These are phyloP conservation scores for Eimeria tenella DNA, from an alignment of 169 alveolate species.

Conservation along the genomic window DNA sequence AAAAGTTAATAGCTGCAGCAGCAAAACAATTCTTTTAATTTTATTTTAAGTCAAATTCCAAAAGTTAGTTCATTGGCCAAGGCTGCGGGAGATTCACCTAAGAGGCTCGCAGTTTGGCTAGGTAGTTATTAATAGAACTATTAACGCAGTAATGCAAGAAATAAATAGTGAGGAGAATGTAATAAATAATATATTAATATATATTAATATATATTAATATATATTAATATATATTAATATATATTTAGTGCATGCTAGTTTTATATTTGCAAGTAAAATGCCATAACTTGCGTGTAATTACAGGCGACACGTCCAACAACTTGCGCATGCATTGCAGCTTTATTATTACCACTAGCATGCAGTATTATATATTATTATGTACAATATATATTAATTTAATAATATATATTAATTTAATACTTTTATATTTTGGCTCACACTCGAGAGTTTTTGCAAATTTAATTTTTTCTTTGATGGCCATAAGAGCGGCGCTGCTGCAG, in stretches of 20 bases:
- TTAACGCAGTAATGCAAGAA: no score
- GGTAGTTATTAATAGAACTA: no score
- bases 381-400: neutral
- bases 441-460: neutral
- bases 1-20: neutral
- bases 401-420: neutral
- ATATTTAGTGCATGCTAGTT: neutral
- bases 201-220: no score
- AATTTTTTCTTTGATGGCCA: constrained; percentile 27
- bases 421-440: neutral
- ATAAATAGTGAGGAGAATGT: no score
- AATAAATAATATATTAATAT: no score
- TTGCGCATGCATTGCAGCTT: neutral
- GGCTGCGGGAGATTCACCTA: no score
- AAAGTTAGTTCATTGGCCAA: neutral
- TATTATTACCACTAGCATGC: neutral
- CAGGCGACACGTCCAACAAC: no score
- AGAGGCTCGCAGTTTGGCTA: no score
- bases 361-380: neutral
- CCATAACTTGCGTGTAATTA: no score
- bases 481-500: constrained; percentile 17
- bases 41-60: neutral
- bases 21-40: neutral
- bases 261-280: no score
- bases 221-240: no score